Conservation (phyloP, 768 basidiomycete species). For the Rhizopogon sp. region DNA sequence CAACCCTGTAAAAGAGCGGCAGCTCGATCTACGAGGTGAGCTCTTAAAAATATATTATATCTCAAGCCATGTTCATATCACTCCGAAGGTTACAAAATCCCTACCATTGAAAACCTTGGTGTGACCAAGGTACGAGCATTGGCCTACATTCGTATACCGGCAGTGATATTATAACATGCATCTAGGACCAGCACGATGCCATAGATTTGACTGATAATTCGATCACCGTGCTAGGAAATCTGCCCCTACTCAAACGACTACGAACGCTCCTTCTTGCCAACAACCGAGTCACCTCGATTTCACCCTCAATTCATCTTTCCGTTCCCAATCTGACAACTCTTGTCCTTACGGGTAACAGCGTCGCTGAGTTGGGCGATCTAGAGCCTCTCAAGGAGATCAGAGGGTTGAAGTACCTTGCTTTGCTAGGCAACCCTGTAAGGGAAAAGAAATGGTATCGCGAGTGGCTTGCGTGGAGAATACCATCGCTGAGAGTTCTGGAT, state of each 20-base stretch:
- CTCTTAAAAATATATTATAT: constrained; percentile 8
- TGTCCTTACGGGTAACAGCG: constrained; percentile 78
- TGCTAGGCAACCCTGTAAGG: constrained; percentile 79
- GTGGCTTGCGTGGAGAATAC: constrained; percentile 89
- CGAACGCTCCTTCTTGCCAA: constrained; percentile 83
- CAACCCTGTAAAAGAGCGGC: constrained; percentile 83
- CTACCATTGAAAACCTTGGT: constrained; percentile 94
- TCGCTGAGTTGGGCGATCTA: constrained; percentile 78
- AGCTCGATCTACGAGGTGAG: constrained; percentile 87
- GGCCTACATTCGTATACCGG: constrained; percentile 9
- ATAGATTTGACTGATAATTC: constrained; percentile 94
- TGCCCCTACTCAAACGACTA: constrained; percentile 83
- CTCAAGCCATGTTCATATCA: constrained; percentile 10
- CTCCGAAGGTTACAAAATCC: constrained; percentile 81
- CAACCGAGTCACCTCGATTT: constrained; percentile 83
- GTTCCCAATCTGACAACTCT: constrained; percentile 81
- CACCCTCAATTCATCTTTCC: constrained; percentile 76
- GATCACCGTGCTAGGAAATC: constrained; percentile 74
- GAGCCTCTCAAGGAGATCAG: constrained; percentile 76
- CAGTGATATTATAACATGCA: constrained; percentile 12
- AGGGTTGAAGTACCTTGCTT: constrained; percentile 67
- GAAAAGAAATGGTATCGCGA: constrained; percentile 96
- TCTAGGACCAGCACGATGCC: constrained; percentile 87
- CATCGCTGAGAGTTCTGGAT: constrained; percentile 86
- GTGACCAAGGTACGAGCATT: constrained; percentile 67